Evolutionary conservation across 2,329 filamentous ascomycete species (phyloP).

Genomic region (Exserohilum rostratum): DNA sequence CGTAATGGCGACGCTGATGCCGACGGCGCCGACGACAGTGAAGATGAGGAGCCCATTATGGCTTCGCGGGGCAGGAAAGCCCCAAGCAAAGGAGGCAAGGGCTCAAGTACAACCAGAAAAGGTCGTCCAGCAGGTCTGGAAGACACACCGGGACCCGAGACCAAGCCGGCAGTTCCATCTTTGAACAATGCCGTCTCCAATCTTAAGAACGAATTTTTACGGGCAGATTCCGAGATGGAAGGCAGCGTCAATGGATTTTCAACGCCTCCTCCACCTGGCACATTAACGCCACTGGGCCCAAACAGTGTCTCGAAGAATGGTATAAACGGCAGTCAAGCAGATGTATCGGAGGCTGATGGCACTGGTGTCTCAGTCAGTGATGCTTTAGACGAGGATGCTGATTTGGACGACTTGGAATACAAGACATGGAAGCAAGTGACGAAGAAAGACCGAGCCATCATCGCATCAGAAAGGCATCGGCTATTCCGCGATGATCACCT

Average conservation of each 20-base stretch:
- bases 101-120: conserved; percentile 68
- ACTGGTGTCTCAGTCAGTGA: conserved; percentile 70
- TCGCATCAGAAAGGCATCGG: conserved; percentile 83
- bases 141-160: conserved; percentile 76
- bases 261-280: conserved; percentile 81
- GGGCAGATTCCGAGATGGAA: conserved; percentile 80
- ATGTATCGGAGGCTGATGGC: conserved; percentile 87
- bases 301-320: conserved; percentile 69
- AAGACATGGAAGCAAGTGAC: conserved; percentile 99
- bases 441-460: conserved; percentile 88
- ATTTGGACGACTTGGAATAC: conserved; percentile 87
- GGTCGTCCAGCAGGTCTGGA: conserved; percentile 76
- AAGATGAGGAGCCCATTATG: conserved; percentile 94
- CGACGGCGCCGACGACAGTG: conserved; percentile 86
- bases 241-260: conserved; percentile 82
- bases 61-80: conserved; percentile 92
- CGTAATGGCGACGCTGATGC: conserved; percentile 82
- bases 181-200: conserved; percentile 56
- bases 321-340: conserved; percentile 70
- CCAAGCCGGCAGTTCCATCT: conserved; percentile 72
- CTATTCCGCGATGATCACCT: conserved; percentile 86
- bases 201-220: conserved; percentile 59
- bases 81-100: conserved; percentile 75
- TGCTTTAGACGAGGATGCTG: conserved; percentile 73
- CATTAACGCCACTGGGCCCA: conserved; percentile 74